Percentiles rank a stretch among this genome's conserved stretches.
Conservation (phyloP, 2,329 filamentous ascomycete species). For the Fonsecaea pugnacius region DNA sequence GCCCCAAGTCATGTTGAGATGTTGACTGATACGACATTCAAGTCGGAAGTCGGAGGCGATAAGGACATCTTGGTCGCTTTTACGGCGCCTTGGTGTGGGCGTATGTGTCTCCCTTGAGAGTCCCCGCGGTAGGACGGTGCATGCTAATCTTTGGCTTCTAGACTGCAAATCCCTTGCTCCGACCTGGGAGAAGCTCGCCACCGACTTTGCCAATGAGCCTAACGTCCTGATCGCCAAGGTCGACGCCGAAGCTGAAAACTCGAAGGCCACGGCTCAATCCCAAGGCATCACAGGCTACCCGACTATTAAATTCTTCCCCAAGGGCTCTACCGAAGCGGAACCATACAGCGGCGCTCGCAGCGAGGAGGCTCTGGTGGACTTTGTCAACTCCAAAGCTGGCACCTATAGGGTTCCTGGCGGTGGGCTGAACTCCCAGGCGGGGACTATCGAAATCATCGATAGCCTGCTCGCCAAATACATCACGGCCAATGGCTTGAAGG, state of each 20-base stretch:
- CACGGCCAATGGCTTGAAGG: constrained; percentile 56
- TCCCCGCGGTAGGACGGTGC: not conserved
- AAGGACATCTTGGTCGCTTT: constrained; percentile 95
- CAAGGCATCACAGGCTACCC: constrained; percentile 86
- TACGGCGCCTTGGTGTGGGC: constrained; percentile 97
- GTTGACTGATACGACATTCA: constrained; percentile 80
- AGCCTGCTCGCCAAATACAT: constrained; percentile 72
- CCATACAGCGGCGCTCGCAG: constrained; percentile 75
- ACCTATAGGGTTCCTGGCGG: constrained; percentile 84
- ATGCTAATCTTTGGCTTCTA: constrained; percentile 45
- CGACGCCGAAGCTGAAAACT: constrained; percentile 85
- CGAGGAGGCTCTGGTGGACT: constrained; percentile 76
- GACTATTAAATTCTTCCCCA: constrained; percentile 97
- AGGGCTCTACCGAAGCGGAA: constrained; percentile 73
- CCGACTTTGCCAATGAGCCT: constrained; percentile 76
- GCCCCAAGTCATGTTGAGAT: constrained; percentile 75
- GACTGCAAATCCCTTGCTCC: constrained; percentile 97
- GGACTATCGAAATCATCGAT: constrained; percentile 81
- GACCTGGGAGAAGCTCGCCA: constrained; percentile 83
- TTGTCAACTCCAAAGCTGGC: constrained; percentile 85
- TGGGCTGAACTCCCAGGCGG: constrained; percentile 75
- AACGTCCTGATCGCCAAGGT: constrained; percentile 90
- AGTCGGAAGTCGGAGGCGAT: constrained; percentile 75
- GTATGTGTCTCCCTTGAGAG: constrained; percentile 62
- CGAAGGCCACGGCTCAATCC: constrained; percentile 75